Conservation (phyloP, 495 filamentous ascomycete genomes). For the Penicillium cosmopolitanum region DNA sequence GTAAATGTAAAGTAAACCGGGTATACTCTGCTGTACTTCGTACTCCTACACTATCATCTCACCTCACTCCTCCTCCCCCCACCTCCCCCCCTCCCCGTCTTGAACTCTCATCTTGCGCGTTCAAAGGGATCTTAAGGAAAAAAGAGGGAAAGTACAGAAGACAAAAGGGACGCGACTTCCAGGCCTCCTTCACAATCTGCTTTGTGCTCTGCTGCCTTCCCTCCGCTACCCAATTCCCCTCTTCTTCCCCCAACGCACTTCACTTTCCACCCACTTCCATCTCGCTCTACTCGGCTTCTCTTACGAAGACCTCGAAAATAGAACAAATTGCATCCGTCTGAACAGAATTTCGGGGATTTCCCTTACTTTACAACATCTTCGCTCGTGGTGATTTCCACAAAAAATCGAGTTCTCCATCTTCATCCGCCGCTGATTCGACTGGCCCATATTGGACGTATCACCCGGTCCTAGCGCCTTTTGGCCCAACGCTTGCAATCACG, state of each 20-base stretch:
- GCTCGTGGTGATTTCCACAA: conserved; percentile 24
- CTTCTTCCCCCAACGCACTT: too few relatives aligned
- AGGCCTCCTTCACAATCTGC: conserved; percentile 8
- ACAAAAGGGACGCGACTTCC: conserved; percentile 23
- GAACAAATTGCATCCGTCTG: too few relatives aligned
- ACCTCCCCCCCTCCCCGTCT: neutral
- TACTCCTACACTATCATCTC: conserved; percentile 19
- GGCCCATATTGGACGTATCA: conserved; percentile 21
- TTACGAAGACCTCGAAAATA: too few relatives aligned
- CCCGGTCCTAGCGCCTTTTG: conserved; percentile 27
- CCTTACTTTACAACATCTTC: neutral
- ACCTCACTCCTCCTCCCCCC: conserved; percentile 20
- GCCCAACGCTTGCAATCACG: conserved; percentile 30
- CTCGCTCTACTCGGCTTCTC: too few relatives aligned
- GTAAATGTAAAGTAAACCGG: neutral
- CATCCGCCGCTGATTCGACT: conserved; percentile 18
- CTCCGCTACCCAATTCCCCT: too few relatives aligned
- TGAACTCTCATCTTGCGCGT: neutral
- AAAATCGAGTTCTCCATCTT: neutral
- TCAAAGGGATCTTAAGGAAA: conserved; percentile 1
- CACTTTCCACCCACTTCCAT: too few relatives aligned
- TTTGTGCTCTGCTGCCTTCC: neutral
- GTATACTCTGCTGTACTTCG: neutral
- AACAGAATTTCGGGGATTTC: too few relatives aligned
- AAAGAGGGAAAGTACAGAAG: conserved; percentile 3